phyloP scores from a whole-genome alignment of 2,329 filamentous ascomycete species.

The Hyphodiscus sp. region DNA sequence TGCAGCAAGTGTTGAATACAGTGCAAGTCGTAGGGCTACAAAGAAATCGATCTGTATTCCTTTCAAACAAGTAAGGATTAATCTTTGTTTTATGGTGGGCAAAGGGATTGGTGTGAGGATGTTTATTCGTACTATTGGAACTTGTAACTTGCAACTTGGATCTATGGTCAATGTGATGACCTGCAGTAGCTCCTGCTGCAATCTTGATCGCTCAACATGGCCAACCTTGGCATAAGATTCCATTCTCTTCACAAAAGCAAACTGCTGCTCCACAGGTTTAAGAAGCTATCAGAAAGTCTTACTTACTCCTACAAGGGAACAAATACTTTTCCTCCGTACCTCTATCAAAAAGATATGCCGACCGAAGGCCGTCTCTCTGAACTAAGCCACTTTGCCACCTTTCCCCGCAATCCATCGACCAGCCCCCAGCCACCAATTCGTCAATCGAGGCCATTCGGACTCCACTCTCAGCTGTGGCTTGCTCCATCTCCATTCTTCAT shows the following conservation, averaged over 20 bases:
- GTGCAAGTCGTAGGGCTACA: no score
- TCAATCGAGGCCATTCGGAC: not conserved
- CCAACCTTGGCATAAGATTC: not conserved
- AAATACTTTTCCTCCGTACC: not conserved
- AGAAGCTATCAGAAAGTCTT: not conserved
- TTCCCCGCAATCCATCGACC: not conserved
- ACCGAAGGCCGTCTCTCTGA: no score
- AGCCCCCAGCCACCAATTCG: not conserved
- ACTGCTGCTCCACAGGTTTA: not conserved
- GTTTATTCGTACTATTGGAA: no score
- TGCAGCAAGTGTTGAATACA: no score
- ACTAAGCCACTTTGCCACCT: no score
- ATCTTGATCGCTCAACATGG: not conserved
- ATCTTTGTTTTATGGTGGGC: no score
- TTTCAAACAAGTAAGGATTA: no score
- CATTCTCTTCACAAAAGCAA: not conserved
- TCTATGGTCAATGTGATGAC: not conserved
- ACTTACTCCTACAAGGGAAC: not conserved
- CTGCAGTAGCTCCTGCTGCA: not conserved
- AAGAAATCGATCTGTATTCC: no score
- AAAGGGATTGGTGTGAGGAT: no score
- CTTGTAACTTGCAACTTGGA: no score
- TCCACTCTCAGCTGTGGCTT: slow-evolving; percentile 7
- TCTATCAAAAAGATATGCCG: no score
- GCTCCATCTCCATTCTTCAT: not conserved